phyloP scores from a whole-genome alignment of 106 monocot species.

The Iris macrosiphon region DNA sequence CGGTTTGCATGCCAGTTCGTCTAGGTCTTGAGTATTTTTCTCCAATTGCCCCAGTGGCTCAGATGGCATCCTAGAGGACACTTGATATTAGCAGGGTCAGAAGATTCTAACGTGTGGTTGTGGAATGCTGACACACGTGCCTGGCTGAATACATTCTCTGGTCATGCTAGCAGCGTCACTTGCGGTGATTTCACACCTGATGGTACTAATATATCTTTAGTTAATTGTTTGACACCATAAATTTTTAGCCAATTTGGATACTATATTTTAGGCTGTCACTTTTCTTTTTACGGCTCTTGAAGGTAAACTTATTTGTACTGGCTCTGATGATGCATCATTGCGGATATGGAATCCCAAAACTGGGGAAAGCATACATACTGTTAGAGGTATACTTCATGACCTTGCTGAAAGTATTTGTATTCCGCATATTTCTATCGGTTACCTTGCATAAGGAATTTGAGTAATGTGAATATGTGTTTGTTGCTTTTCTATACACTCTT shows the following conservation, averaged over 20 bases:
- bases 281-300: slow-evolving; percentile 10
- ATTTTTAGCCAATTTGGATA: background rate
- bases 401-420: background rate
- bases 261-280: background rate
- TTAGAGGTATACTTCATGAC: slow-evolving; percentile 47
- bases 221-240: background rate
- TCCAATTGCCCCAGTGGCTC: slow-evolving; percentile 57
- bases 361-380: slow-evolving; percentile 49
- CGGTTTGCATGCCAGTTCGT: too few species aligned
- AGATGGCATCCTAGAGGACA: slow-evolving; percentile 94
- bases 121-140: slow-evolving; percentile 84
- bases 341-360: slow-evolving; percentile 89
- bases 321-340: slow-evolving; percentile 89
- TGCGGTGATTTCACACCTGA: slow-evolving; percentile 98
- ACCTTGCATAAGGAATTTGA: too few species aligned
- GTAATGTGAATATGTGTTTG: too few species aligned
- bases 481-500: too few species aligned
- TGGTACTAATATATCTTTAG: slow-evolving; percentile 37
- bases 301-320: slow-evolving; percentile 91
- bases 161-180: slow-evolving; percentile 77
- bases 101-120: slow-evolving; percentile 81
- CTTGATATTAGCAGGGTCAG: slow-evolving; percentile 74
- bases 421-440: background rate
- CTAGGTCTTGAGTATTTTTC: background rate
- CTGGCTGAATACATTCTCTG: slow-evolving; percentile 67